phyloP scores from a whole-genome alignment of 2,329 filamentous ascomycete species.

The Domatiomyces globalis region DNA sequence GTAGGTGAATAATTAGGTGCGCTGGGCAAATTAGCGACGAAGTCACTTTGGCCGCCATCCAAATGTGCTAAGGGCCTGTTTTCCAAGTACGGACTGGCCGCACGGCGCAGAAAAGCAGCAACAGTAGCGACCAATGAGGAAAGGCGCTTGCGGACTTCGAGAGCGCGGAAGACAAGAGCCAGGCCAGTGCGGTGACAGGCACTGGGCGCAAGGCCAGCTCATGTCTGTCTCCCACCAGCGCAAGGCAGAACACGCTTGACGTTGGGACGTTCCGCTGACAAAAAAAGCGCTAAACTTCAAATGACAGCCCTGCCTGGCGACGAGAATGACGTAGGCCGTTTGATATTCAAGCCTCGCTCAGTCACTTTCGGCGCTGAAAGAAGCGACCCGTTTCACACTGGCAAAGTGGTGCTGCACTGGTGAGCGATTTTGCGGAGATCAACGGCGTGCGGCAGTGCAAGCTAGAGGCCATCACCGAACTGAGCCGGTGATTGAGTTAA shows the following conservation, averaged over 20 bases:
- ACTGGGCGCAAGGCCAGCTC: background rate
- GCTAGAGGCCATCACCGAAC: background rate
- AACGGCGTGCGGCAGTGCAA: background rate
- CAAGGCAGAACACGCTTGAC: background rate
- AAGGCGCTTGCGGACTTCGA: background rate
- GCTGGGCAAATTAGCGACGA: background rate
- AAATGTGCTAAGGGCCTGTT: background rate
- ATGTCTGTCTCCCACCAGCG: background rate
- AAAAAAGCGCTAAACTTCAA: background rate
- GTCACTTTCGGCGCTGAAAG: background rate
- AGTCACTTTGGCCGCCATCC: background rate
- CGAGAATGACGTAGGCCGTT: background rate
- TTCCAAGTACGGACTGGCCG: background rate
- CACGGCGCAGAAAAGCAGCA: constrained; percentile 3
- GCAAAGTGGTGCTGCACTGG: background rate
- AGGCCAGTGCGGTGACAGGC: background rate
- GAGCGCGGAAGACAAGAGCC: background rate
- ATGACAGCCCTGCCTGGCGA: background rate
- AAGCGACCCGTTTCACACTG: background rate
- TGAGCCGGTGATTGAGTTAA: background rate
- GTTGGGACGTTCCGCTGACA: background rate
- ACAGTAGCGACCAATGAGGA: constrained; percentile 4
- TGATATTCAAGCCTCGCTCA: background rate
- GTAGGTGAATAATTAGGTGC: background rate
- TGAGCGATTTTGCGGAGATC: background rate